Conservation (phyloP, 495 filamentous ascomycete species). For the Hypoxylon fragiforme region DNA sequence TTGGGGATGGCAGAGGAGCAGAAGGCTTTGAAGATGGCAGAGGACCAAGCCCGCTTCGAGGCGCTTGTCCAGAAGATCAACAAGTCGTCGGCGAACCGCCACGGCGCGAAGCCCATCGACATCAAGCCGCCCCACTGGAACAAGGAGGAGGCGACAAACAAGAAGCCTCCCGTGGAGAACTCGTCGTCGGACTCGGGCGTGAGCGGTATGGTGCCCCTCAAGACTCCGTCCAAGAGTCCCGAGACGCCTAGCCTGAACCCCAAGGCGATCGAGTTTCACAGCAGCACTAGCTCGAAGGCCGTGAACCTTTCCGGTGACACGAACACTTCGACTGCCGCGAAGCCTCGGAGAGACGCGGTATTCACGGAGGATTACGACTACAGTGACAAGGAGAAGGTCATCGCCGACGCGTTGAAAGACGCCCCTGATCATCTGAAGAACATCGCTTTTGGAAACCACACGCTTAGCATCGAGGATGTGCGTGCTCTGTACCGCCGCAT, state of each 20-base stretch:
- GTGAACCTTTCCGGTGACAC: too few relatives aligned
- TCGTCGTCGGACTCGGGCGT: conserved; percentile 16
- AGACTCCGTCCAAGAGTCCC: background rate
- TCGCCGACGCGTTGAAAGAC: too few relatives aligned
- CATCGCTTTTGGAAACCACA: too few relatives aligned
- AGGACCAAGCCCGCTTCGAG: conserved; percentile 15
- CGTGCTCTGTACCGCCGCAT: too few relatives aligned
- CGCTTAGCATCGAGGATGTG: too few relatives aligned
- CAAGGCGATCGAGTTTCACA: conserved; percentile 25
- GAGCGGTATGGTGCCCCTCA: conserved; percentile 12
- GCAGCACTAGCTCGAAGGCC: too few relatives aligned
- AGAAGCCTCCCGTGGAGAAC: background rate
- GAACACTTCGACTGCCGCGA: too few relatives aligned
- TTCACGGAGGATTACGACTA: too few relatives aligned
- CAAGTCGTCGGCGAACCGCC: conserved; percentile 6
- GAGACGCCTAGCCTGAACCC: conserved; percentile 25
- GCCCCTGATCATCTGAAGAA: too few relatives aligned
- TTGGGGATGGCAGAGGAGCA: too few relatives aligned
- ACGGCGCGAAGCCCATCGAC: background rate
- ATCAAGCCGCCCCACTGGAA: background rate
- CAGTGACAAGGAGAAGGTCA: too few relatives aligned
- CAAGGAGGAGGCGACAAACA: background rate
- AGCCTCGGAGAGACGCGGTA: too few relatives aligned
- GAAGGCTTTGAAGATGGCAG: background rate
- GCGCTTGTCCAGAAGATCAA: conserved; percentile 26